Base-by-base conservation (phyloP, 345 rosid species). In the Citropsis articulata region DNA sequence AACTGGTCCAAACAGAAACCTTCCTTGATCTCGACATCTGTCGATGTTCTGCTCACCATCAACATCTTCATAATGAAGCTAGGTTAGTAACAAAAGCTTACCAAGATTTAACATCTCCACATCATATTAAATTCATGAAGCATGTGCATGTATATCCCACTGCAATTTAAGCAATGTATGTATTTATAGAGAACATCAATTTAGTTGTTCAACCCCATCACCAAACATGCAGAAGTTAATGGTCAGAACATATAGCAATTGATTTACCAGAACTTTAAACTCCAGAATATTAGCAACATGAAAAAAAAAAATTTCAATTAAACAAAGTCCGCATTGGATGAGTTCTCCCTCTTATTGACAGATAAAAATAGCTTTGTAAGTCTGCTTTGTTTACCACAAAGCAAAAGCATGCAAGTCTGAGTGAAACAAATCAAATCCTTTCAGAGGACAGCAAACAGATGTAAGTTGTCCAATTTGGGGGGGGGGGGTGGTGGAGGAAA, bases 21-120 rank as follows among this genome's bases (percentile, higher is more conserved):
- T 75, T 78, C 35, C 81, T 36, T 75, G 68, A 62, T 71, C 78
- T 81, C 76, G 86, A 62, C 33, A 61, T 62, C 77, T 71, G 75
- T 57, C 19, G 38, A 68, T 50, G 63, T 24, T 77, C 56, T 76
- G 78, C 45, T 78, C 76, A 76, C 83, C 79, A 73, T 77, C 79
- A 79, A 63, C 80, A 33, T 73, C 72, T 83, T 78, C 76, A 81
- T 56, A 82, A 35, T 38, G 35, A 70, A 74, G 78, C 16, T 50
- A 60, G 31, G 69, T 85, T 60, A 79, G 80, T 59, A 40, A 76
- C 40, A 71, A 64, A 45, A 75, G 76, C 61, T 55, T 28, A 25
- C 56, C 18, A 36, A 50, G 57, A 66, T 16, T 25, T 25, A 50
- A 31, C 19, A 59, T 57, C 5, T 10, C 19, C 42, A 48, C 6